Evolutionary conservation across 441 rosid genomes (phyloP), one percentile per base, ranked within the genome.

Genomic region (Biscutella auriculata): DNA sequence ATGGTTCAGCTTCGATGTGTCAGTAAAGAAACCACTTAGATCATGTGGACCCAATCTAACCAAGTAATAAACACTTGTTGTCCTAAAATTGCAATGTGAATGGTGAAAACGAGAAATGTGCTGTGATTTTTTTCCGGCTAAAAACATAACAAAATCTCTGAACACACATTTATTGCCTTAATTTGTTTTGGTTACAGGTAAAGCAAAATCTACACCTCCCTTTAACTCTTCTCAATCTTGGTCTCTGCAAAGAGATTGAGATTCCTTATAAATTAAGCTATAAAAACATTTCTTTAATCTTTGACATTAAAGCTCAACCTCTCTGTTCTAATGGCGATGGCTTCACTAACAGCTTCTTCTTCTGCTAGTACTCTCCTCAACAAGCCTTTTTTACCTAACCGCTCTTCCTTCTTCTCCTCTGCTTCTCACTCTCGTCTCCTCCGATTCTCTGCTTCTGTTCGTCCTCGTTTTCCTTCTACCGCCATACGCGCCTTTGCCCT

Each of bases 261-360:
- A 39, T 54, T 57, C 0, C 8, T 16, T 56, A 65, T 65, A 66
- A 51, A 58, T 39, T 26, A 17, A 16, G 4, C n/a, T n/a, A 10
- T 47, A 53, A 12, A 27, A 16, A 17, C 12, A 64, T 65, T 46
- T 57, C 57, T 34, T 47, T 57, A 46, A 10, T 60, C 49, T 51
- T 61, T 60, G 67, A 48, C 13, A 30, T 44, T 39, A 11, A 17
- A 59, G 9, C 60, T 50, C 28, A 19, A 27, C 9, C 9, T 34
- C 48, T n/a, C 8, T 21, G 10, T 34, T 68, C 63, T 28, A 55
- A 61, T 62, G 72, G 67, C 53, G 27, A 60, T 67, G 63, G 63
- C 63, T 2, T 12, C 63, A 42, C 50, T 32, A 61, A 81, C 77
- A 81, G 76, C 94, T 3, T 63, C 79, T 57, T 70, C 83, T 17